These are phyloP conservation scores for Annulohypoxylon moriforme DNA, from an alignment of 495 filamentous ascomycete species.

Conservation along the genomic window DNA sequence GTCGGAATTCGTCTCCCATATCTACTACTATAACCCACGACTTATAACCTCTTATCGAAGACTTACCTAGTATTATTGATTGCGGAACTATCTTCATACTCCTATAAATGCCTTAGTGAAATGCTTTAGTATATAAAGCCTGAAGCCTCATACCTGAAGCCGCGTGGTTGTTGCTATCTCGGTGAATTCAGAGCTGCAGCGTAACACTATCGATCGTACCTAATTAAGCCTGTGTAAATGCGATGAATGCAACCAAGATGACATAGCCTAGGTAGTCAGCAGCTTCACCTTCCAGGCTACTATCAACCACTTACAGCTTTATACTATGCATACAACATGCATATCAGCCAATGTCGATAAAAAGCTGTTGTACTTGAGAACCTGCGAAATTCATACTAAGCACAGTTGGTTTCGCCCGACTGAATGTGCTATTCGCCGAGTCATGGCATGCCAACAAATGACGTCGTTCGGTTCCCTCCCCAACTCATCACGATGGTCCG, in stretches of 20 bases:
- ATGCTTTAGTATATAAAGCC: neutral
- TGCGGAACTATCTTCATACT: neutral
- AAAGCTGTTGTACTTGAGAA: neutral
- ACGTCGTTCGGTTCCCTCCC: conserved; percentile 14
- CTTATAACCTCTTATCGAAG: neutral
- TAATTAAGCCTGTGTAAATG: neutral
- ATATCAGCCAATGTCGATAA: neutral
- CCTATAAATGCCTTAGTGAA: neutral
- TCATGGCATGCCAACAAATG: conserved; percentile 6
- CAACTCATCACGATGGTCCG: conserved; percentile 1
- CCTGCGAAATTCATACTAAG: neutral
- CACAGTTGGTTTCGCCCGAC: neutral
- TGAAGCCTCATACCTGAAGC: neutral
- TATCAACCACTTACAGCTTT: neutral
- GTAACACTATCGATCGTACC: neutral
- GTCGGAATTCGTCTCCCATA: neutral
- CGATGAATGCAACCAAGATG: neutral
- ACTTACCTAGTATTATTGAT: neutral
- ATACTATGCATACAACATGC: neutral
- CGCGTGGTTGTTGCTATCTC: conserved; percentile 6
- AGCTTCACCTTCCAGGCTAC: neutral
- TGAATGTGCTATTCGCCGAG: conserved; percentile 10
- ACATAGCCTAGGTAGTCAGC: neutral
- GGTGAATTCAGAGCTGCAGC: neutral
- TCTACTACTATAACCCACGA: neutral